Percentiles rank a stretch among this genome's conserved stretches.
Evolutionary conservation across 371 early-diverging fungal species (phyloP).

Genomic region (Fennellomyces sp.): DNA sequence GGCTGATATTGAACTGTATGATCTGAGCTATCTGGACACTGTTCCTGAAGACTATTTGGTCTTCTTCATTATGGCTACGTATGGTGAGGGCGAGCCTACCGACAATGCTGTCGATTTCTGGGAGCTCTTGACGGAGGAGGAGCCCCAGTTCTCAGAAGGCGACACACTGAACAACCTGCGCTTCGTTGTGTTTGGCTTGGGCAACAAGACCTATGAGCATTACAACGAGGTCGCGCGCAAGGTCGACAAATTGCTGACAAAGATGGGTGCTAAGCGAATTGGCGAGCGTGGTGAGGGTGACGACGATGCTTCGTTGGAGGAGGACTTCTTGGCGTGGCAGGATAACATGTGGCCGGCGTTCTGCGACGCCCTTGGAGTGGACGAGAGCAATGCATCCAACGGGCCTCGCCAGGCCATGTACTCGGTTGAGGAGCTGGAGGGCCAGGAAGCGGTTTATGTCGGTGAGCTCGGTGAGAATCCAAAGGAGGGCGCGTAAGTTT

Average conservation of each 20-base stretch:
- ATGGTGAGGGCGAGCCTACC: slow-evolving; percentile 92
- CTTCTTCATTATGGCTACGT: slow-evolving; percentile 89
- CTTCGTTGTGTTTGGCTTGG: slow-evolving; percentile 92
- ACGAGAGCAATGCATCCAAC: slow-evolving; percentile 44
- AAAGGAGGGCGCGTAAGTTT: slow-evolving; percentile 38
- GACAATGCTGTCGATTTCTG: slow-evolving; percentile 91
- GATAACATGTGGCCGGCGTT: slow-evolving; percentile 80
- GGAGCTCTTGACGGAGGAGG: slow-evolving; percentile 72
- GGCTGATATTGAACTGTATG: slow-evolving; percentile 88
- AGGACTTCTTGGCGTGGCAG: slow-evolving; percentile 95
- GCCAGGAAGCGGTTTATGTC: slow-evolving; percentile 49
- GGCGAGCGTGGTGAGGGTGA: slow-evolving; percentile 93
- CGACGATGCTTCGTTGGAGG: slow-evolving; percentile 94
- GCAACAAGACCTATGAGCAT: slow-evolving; percentile 97
- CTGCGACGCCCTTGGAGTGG: slow-evolving; percentile 74
- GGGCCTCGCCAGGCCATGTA: slow-evolving; percentile 50
- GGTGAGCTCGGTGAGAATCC: slow-evolving; percentile 64
- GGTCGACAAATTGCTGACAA: slow-evolving; percentile 63
- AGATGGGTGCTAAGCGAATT: slow-evolving; percentile 79
- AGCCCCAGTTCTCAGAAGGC: slow-evolving; percentile 67
- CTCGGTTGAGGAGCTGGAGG: slow-evolving; percentile 43
- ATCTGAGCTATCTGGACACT: slow-evolving; percentile 74
- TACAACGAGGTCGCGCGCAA: slow-evolving; percentile 84
- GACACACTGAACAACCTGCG: slow-evolving; percentile 68
- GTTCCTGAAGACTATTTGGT: slow-evolving; percentile 67